Percentiles rank a stretch among this genome's conserved stretches.
Evolutionary conservation across 768 basidiomycete species (phyloP).

Genomic region (Kwoniella sp.): DNA sequence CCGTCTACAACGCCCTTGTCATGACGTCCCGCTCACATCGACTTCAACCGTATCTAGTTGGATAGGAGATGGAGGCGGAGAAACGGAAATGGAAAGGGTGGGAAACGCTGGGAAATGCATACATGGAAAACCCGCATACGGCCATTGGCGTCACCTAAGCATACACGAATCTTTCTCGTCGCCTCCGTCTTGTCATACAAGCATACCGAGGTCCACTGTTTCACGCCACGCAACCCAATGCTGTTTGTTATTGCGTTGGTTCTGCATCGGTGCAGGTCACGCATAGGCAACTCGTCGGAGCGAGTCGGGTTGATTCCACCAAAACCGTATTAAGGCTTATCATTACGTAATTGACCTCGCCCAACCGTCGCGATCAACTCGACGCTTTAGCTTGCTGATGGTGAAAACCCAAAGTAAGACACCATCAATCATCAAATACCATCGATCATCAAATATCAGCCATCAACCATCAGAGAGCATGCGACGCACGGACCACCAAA

Average conservation of each 20-base stretch:
- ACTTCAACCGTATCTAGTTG: not conserved
- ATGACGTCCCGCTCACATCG: not conserved
- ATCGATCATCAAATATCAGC: too few relatives aligned
- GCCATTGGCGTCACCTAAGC: not conserved
- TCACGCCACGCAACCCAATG: too few relatives aligned
- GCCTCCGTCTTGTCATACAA: too few relatives aligned
- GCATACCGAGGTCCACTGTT: too few relatives aligned
- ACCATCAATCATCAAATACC: too few relatives aligned
- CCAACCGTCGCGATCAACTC: too few relatives aligned
- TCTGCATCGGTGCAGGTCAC: too few relatives aligned
- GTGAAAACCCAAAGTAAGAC: too few relatives aligned
- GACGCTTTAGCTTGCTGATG: too few relatives aligned
- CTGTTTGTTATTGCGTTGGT: too few relatives aligned
- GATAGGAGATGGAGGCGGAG: not conserved
- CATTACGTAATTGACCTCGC: conserved; percentile 15
- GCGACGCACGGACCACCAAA: not conserved
- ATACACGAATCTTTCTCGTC: not conserved
- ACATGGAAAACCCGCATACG: conserved; percentile 9
- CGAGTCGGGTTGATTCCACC: conserved; percentile 18
- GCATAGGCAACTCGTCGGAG: conserved; percentile 1
- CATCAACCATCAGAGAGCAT: too few relatives aligned
- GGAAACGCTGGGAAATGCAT: conserved; percentile 11
- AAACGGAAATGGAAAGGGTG: not conserved
- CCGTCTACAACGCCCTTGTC: not conserved
- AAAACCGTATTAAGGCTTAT: not conserved